A percentile compares a stretch with the other conserved stretches of the same genome.
Evolutionary conservation across 768 basidiomycete genomes (phyloP).

Genomic region (Lactarius hatsudake): DNA sequence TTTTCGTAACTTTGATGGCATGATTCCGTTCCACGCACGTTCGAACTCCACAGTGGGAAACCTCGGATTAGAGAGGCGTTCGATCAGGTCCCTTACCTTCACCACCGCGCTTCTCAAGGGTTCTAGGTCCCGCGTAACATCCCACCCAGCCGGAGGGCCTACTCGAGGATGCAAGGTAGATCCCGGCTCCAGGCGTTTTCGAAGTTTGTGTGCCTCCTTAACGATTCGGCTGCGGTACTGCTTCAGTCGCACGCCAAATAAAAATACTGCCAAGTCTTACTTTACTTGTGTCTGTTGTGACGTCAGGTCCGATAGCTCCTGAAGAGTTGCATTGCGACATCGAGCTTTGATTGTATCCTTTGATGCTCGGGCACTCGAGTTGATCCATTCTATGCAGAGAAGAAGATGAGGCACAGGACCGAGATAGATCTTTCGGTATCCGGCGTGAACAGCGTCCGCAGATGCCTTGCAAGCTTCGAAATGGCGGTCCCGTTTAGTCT

Average conservation of each 20-base stretch:
- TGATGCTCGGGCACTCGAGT: background rate
- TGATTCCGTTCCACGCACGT: slow-evolving; percentile 20
- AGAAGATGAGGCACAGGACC: slow-evolving; percentile 21
- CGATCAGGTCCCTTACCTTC: slow-evolving; percentile 4
- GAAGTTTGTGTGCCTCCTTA: background rate
- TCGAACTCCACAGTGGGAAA: slow-evolving; percentile 11
- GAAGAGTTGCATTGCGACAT: background rate
- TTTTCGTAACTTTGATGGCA: background rate
- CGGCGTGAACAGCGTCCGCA: background rate
- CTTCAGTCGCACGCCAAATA: background rate
- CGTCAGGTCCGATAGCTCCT: background rate
- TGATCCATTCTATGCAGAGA: slow-evolving; percentile 19
- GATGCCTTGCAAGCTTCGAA: slow-evolving; percentile 14
- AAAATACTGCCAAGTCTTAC: background rate
- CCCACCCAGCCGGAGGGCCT: background rate
- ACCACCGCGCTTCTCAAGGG: slow-evolving; percentile 3
- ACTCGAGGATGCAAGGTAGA: background rate
- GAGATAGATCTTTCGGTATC: slow-evolving; percentile 16
- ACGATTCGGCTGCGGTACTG: background rate
- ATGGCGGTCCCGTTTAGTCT: slow-evolving; percentile 2
- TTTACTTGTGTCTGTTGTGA: background rate
- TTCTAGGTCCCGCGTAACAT: background rate
- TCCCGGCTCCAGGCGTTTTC: background rate
- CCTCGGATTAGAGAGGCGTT: slow-evolving; percentile 2
- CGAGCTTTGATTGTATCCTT: slow-evolving; percentile 6